These are phyloP conservation scores for Xylaria arbuscula DNA, from an alignment of 2,329 filamentous ascomycete genomes.

Conservation along the genomic window DNA sequence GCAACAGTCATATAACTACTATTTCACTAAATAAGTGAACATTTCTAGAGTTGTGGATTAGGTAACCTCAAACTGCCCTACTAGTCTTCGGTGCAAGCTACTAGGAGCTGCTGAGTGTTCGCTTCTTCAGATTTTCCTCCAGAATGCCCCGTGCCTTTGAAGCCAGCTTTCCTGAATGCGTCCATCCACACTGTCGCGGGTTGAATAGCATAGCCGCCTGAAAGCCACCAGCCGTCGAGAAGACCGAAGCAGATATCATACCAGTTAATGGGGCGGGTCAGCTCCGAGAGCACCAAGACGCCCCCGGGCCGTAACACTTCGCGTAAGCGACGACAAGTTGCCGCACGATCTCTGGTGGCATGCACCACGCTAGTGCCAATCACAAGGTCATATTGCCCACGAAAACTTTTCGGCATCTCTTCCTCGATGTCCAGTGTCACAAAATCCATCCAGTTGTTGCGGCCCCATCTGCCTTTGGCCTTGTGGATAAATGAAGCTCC, in stretches of 20 bases:
- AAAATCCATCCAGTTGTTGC: constrained; percentile 17
- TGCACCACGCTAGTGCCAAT: constrained; percentile 23
- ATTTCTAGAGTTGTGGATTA: no score
- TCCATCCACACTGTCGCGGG: constrained; percentile 17
- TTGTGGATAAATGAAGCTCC: constrained; percentile 13
- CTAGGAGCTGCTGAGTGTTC: constrained; percentile 18
- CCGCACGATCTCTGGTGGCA: constrained; percentile 17
- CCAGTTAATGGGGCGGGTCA: constrained; percentile 17
- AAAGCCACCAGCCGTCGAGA: constrained; percentile 21
- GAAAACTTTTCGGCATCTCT: constrained; percentile 12
- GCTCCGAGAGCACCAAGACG: constrained; percentile 15
- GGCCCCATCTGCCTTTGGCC: constrained; percentile 9
- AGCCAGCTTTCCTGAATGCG: constrained; percentile 19
- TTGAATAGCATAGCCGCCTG: constrained; percentile 20
- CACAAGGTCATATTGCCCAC: constrained; percentile 22
- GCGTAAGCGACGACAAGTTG: constrained; percentile 15
- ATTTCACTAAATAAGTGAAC: no score
- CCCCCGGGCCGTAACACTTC: constrained; percentile 14
- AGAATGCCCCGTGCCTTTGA: constrained; percentile 17
- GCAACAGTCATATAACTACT: no score
- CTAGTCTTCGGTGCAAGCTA: not conserved
- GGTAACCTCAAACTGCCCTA: not conserved
- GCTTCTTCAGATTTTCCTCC: constrained; percentile 17
- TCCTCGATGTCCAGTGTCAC: constrained; percentile 12
- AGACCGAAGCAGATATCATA: constrained; percentile 23